Base-by-base conservation (phyloP, 2,329 filamentous ascomycete genomes). In the Orbilia quercus region DNA sequence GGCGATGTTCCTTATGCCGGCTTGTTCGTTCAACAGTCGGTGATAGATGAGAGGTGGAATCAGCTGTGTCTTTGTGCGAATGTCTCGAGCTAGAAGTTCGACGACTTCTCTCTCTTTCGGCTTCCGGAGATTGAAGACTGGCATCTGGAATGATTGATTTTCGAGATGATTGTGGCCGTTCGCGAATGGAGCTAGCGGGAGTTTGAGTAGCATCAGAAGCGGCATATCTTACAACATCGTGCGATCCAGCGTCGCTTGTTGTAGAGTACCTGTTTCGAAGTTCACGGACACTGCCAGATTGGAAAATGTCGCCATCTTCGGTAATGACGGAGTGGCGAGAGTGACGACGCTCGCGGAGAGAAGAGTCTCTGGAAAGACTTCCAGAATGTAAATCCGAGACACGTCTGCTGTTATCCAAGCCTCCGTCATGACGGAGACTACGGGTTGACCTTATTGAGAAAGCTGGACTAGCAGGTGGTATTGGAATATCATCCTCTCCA, bases 221-320 rank as follows among this genome's bases (percentile, higher is more conserved):
- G 5, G 69, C 69, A 57, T 73, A 73, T 28, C 69, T 48, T 42
- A 73, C 69, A 7, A 73, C 42, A 51, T 73, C 69, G 36, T 54
- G 60, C 5, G 60, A 48, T 2, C 54, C 69, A n/a, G 54, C 23
- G 36, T 73, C 69, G 25, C 67, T 72, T 40, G 54, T 60, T 14
- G 57, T 47, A 5, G 69, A 73, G 34, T 65, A 57, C n/a, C 69
- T 60, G 22, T 47, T 60, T 14, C 69, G 60, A 20, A 25, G 36
- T 34, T 64, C 69, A 51, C 69, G 69, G n/a, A 53, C 16, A 20
- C 47, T 55, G 4, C 54, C 50, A 3, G 60, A 31, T 16, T 47
- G 11, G 45, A 66, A 55, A 11, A 48, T 20, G 18, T 66, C 60
- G 18, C 69, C 62, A 57, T 73, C 69, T 28, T 66, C 69, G 2